phyloP scores from a whole-genome alignment of 441 rosid species.

The Gossypium aridum region DNA sequence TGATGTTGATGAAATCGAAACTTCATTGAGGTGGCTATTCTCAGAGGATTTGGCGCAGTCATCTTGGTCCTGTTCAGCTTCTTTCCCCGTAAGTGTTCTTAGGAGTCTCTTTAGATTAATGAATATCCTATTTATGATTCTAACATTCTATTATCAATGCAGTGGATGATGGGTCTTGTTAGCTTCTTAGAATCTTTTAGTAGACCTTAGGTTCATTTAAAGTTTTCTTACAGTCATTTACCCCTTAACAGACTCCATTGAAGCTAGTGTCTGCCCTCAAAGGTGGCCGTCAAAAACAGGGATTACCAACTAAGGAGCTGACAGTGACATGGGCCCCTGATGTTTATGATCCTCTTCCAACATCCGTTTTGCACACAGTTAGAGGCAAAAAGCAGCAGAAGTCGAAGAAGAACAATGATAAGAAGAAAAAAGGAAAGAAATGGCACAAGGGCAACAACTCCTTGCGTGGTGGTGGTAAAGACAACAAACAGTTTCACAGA shows the following conservation, averaged over 20 bases:
- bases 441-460: conserved; percentile 61
- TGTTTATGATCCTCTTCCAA: conserved; percentile 82
- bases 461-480: conserved; percentile 45
- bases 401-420: conserved; percentile 43
- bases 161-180: neutral
- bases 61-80: neutral
- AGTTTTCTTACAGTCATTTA: neutral
- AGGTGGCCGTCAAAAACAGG: conserved; percentile 70
- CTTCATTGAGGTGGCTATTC: conserved; percentile 28
- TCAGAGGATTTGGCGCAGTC: conserved; percentile 19
- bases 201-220: neutral
- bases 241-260: conserved; percentile 21
- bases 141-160: neutral
- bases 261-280: conserved; percentile 65
- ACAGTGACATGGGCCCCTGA: conserved; percentile 83
- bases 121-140: neutral
- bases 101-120: neutral
- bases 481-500: conserved; percentile 52
- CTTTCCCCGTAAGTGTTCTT: conserved; percentile 35
- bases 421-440: conserved; percentile 55
- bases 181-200: neutral
- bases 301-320: conserved; percentile 35
- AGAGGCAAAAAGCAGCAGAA: conserved; percentile 50
- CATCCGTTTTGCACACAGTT: conserved; percentile 54
- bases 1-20: conserved; percentile 26